These are phyloP conservation scores for Suillus sp. DNA, from an alignment of 768 basidiomycete genomes.

Conservation along the genomic window DNA sequence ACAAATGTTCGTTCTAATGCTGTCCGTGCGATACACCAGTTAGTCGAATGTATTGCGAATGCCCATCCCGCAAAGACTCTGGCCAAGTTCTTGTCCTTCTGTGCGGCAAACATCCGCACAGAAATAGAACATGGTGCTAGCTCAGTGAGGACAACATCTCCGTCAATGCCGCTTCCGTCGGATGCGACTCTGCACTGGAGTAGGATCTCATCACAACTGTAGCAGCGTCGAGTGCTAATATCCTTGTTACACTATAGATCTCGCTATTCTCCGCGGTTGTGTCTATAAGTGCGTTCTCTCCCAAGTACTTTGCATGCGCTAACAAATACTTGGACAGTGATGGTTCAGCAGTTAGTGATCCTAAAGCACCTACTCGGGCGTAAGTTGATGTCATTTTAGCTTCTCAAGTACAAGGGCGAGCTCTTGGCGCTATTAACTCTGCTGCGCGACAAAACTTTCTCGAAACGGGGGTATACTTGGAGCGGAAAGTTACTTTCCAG, in stretches of 20 bases:
- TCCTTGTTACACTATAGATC: conserved; percentile 42
- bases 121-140: conserved; percentile 89
- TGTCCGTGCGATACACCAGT: conserved; percentile 81
- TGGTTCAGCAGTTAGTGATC: conserved; percentile 46
- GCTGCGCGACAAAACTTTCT: conserved; percentile 69
- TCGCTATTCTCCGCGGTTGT: conserved; percentile 77
- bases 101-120: conserved; percentile 62
- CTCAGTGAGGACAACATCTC: conserved; percentile 69
- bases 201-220: conserved; percentile 35
- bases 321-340: conserved; percentile 39
- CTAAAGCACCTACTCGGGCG: not conserved
- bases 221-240: not conserved
- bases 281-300: conserved; percentile 64
- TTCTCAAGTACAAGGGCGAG: conserved; percentile 64
- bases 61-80: conserved; percentile 77
- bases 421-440: conserved; percentile 61
- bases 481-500: conserved; percentile 77
- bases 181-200: conserved; percentile 91
- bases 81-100: conserved; percentile 76
- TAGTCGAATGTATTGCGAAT: conserved; percentile 85
- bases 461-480: conserved; percentile 83
- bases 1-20: conserved; percentile 83
- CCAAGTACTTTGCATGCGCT: not conserved
- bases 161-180: conserved; percentile 67
- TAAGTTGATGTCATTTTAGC: conserved; percentile 38